Conservation (phyloP, 2,329 filamentous ascomycete species). For the Xylariaceae sp. region DNA sequence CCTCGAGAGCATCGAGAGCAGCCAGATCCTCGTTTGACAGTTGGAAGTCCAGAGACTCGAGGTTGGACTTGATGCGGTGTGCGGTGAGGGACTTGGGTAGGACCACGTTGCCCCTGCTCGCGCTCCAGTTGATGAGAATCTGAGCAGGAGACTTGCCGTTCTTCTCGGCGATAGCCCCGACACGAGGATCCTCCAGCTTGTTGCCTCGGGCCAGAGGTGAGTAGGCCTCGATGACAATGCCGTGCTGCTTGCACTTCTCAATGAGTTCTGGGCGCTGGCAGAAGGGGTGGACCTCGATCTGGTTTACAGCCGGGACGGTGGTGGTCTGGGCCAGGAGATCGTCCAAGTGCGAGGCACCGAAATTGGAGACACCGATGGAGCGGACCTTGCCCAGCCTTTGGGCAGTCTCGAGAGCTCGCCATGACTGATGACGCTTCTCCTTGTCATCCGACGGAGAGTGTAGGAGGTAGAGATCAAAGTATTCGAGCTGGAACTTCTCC, state of each 20-base stretch:
- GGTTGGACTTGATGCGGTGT: slow-evolving; percentile 57
- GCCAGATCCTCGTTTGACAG: slow-evolving; percentile 53
- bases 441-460: slow-evolving; percentile 39
- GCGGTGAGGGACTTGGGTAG: slow-evolving; percentile 61
- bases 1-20: slow-evolving; percentile 36
- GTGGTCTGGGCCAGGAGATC: slow-evolving; percentile 34
- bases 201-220: slow-evolving; percentile 9
- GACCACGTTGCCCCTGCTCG: slow-evolving; percentile 53
- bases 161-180: slow-evolving; percentile 51
- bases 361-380: slow-evolving; percentile 39
- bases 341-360: slow-evolving; percentile 28
- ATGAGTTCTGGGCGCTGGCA: slow-evolving; percentile 50
- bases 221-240: slow-evolving; percentile 20
- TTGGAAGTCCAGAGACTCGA: slow-evolving; percentile 58
- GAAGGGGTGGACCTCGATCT: slow-evolving; percentile 58
- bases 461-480: slow-evolving; percentile 49
- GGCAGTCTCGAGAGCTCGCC: slow-evolving; percentile 9
- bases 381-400: slow-evolving; percentile 36
- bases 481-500: slow-evolving; percentile 40
- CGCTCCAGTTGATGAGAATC: slow-evolving; percentile 56
- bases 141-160: slow-evolving; percentile 53
- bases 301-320: slow-evolving; percentile 51
- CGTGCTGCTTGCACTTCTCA: slow-evolving; percentile 40
- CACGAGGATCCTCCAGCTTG: slow-evolving; percentile 44
- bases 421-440: slow-evolving; percentile 39